These are phyloP conservation scores for Cucurbita maxima DNA, from an alignment of 306 rosid genomes.

Conservation along the genomic window DNA sequence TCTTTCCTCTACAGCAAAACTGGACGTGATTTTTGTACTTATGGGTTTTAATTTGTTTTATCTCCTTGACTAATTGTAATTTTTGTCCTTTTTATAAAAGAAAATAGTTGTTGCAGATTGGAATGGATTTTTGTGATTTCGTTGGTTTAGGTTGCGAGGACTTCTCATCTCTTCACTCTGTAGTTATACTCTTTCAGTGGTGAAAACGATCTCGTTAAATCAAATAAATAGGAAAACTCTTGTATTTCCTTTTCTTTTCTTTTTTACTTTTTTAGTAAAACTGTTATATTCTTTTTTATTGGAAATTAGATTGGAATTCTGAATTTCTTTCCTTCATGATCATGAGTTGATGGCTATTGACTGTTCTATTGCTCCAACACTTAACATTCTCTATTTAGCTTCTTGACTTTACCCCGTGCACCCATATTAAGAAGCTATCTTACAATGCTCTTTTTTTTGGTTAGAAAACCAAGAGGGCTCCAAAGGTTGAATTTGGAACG, in stretches of 20 bases:
- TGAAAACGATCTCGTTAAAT: not conserved
- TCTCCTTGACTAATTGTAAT: not conserved
- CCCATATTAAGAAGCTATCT: not conserved
- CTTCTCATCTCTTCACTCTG: not conserved
- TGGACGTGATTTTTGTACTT: not conserved
- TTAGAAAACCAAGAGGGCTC: slow-evolving; percentile 81
- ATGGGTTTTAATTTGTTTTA: not conserved
- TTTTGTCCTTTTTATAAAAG: not conserved
- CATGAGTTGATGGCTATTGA: not conserved
- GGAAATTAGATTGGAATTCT: not conserved
- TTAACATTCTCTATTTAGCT: too few relatives aligned
- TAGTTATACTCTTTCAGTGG: not conserved
- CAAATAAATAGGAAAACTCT: not conserved
- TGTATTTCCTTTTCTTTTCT: not conserved
- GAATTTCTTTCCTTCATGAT: not conserved
- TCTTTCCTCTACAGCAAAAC: not conserved
- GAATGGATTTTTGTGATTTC: not conserved
- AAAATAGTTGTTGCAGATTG: not conserved
- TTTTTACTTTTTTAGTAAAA: not conserved
- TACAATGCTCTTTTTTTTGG: not conserved
- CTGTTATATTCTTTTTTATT: not conserved
- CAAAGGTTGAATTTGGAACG: slow-evolving; percentile 95
- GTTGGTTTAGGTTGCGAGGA: not conserved
- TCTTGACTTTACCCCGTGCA: too few relatives aligned
- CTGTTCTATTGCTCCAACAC: too few relatives aligned